Evolutionary conservation across 129 eudicot genomes (phyloP), one percentile per base, ranked within the genome.

Genomic region (Ambrosia artemisiifolia): DNA sequence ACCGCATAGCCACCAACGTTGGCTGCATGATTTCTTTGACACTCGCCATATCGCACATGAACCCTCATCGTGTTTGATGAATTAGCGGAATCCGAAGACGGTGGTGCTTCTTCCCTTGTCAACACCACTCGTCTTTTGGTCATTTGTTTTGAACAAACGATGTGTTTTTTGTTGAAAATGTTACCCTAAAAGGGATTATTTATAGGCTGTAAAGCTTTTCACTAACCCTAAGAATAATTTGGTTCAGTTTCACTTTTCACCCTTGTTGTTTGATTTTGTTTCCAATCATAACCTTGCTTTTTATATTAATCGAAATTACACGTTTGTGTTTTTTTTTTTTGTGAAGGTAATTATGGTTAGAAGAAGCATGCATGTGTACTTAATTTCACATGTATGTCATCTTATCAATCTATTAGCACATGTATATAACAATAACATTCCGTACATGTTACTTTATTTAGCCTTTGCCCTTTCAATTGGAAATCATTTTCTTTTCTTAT

Each of bases 11-110:
- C 95, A 0, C 97, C 97, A 2, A 91, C 85, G 66, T 75, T 78
- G 5, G 97, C 97, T 7, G 97, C 97, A 53, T 91, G 92, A 73
- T 91, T 91, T 79, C 78, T 88, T 56, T 88, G 95, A 75, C 97
- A 91, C 88, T 91, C 95, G 2, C 77, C 95, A 57, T 88, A 91
- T 53, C 91, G 69, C 71, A 88, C 97, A 71, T 63, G 77, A 17
- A 78, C 82, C 44, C 86, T 70, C n/a, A 91, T 65, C 2, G 87
- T 72, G 54, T 10, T 77, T 2, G 86, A 79, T 65, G 95, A 90
- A 61, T 77, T 89, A 1, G 77, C 57, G 0, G 85, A 59, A 36
- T 74, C 74, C 72, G 35, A 63, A 42, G 55, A 51, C 2, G 56
- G 42, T 17, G 62, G 59, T n/a, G 65, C 51, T 20, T 84, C 90